Evolutionary conservation across 768 basidiomycete genomes (phyloP), one percentile per base, ranked within the genome.

Genomic region (Tulasnella sp.): DNA sequence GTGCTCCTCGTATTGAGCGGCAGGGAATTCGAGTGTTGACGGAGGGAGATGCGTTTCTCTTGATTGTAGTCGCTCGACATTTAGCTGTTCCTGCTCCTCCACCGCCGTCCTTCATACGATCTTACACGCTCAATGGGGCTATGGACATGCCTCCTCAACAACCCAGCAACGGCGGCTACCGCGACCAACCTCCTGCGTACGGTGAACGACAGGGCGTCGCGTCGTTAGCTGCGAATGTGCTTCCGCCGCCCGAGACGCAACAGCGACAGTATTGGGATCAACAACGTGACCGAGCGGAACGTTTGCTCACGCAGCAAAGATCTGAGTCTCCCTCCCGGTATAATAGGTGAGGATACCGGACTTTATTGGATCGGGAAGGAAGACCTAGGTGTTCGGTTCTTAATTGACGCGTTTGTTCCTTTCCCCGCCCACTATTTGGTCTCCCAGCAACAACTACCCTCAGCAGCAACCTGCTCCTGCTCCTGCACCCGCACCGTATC

Each of bases 181-280:
- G 11, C 6, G 62, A 74, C 5, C 80, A 78, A 85, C 82, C 66
- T 80, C 77, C 87, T 0, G 86, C 86, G 19, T 90, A 90, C 76
- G 83, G 87, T 1, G 89, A 91, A 74, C 91, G 91, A 79, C 82
- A 89, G 52, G 88, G 89, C 74, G 76, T 88, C 16, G 74, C 83
- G 26, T 87, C 88, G 77, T 80, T 90, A 35, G 81, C 85, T 3
- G 80, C 85, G n/a, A 77, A 84, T 9, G 82, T 83, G 7, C 79
- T 79, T 12, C 81, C 84, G 11, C 63, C 66, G 12, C 67, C 62
- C 17, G 77, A 75, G 4, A 71, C 70, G 4, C 81, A 84, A 52
- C 83, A 86, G 73, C 81, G 84, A 17, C 84, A 83, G 19, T 90
- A 87, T 75, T 92, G 91, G 91, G 84, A 87, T 69, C 80, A 78